Base-by-base conservation (phyloP, 23 red algal genomes). In the Gracilaria gracilis region DNA sequence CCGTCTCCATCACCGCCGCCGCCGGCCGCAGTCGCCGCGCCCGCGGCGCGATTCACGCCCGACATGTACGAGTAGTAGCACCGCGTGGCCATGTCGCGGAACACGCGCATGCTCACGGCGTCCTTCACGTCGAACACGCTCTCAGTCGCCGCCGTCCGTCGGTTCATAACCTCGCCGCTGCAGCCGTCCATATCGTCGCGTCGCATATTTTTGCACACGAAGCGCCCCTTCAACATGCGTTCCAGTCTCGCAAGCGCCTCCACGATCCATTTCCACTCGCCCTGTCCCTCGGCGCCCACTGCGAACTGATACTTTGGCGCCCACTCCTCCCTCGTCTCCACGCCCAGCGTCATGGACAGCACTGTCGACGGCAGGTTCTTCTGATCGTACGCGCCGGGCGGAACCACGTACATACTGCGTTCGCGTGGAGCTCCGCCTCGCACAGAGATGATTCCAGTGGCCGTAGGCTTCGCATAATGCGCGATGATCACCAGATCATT, bases 11-110 rank as follows among this genome's bases (percentile, higher is more conserved):
- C 44, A 8, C 44, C 51, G 51, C 9, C 51, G 11, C 9, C 51
- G 51, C 51, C 17, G 9, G 51, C 51, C 0, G n/a, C 59, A 29
- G 24, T 6, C 24, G 59, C 59, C 4, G 59, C 59, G 59, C n/a
- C 24, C 59, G 59, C 59, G 59, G 11, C 59, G 33, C 16, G 16
- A 2, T 5, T 40, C 20, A 73, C 72, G 27, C n/a, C 31, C 38
- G 87, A 38, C 76, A 80, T 90, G 58, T 90, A 90, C 87, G 87
- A 90, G 74, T 81, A 90, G 64, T 90, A 90, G 24, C 53, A 54
- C 4, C 87, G 67, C 54, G 53, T 80, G 31, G 87, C 87, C 24
- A 47, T 61, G 36, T 90, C 87, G 48, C 76, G 39, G 71, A 90
- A 90, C 73, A 90, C 75, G 27, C 76, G 27, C 73, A 78, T 81